phyloP scores from a whole-genome alignment of 306 rosid genomes.

The Castanospermum australe region DNA sequence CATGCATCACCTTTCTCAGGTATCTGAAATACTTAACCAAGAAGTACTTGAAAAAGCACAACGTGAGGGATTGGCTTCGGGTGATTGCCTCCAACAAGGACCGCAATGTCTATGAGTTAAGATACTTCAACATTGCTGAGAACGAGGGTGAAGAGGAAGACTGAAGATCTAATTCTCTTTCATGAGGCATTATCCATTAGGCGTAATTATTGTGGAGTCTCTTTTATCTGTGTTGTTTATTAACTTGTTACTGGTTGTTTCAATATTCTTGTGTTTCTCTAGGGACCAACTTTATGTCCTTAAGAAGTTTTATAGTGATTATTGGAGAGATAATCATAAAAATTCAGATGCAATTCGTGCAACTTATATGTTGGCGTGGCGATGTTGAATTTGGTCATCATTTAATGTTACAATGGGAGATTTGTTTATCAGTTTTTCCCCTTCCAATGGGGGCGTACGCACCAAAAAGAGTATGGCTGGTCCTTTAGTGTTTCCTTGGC shows the following conservation, averaged over 20 bases:
- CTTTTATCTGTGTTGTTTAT: slow-evolving; percentile 13
- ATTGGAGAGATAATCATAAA: background rate
- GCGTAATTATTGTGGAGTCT: slow-evolving; percentile 13
- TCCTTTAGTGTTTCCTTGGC: background rate
- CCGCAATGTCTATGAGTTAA: slow-evolving; percentile 75
- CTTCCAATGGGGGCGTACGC: background rate
- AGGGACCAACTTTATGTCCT: slow-evolving; percentile 4
- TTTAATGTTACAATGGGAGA: background rate
- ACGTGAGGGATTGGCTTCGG: slow-evolving; percentile 95
- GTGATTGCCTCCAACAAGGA: slow-evolving; percentile 94
- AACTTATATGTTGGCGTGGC: background rate
- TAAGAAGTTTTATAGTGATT: slow-evolving; percentile 16
- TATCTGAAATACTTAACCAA: slow-evolving; percentile 83
- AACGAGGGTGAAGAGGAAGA: slow-evolving; percentile 97
- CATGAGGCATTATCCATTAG: slow-evolving; percentile 25
- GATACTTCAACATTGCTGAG: slow-evolving; percentile 95
- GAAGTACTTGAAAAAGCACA: slow-evolving; percentile 96
- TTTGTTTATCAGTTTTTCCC: background rate
- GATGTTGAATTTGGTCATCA: background rate
- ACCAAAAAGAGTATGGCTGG: background rate
- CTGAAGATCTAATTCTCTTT: slow-evolving; percentile 23
- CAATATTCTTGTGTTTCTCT: slow-evolving; percentile 14
- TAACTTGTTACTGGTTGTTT: slow-evolving; percentile 29
- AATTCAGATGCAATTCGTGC: background rate
- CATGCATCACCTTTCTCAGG: slow-evolving; percentile 33